Base-by-base conservation (phyloP, 805 yeast species). In the Hanseniaspora singularis region DNA sequence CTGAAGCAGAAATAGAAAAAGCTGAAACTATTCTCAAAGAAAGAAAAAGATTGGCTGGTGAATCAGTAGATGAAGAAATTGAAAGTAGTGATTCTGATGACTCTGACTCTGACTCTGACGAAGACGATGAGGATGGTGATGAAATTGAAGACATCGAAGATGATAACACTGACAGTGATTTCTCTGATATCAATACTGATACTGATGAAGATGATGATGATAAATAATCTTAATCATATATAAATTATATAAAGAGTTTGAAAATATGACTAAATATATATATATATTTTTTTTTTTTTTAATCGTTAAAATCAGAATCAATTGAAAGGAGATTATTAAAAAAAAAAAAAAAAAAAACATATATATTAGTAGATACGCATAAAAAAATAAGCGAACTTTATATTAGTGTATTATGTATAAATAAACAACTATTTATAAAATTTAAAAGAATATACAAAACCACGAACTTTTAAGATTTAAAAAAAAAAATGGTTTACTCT, bases 131-230 rank as follows among this genome's bases (percentile, higher is more conserved):
- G 55, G 69, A 73, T 31, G 77, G 78, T 54, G 74, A 80, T 2
- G 84, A 78, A 51, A 76, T 79, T 0, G 82, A 77, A 47, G 81
- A 68, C 38, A 83, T 76, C 53, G 66, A 57, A 16, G 76, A 70
- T n/a, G 63, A 57, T 12, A 62, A 57, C 36, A 55, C 57, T 36
- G 64, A 62, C 32, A 60, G 54, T 50, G 61, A 63, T 4, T 65
- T 62, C 51, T 61, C 61, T 15, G 64, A 63, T 41, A 61, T 65
- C 2, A 65, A 63, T 47, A 63, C 66, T 4, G 66, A 62, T 27
- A 60, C 49, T 28, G 66, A 62, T 46, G 59, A 55, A 23, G 59
- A 56, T 33, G 50, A 41, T 22, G 52, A 51, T 26, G 36, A 36
- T 15, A 33, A 49, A 30, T 36, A 44, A 46, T 19, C 15, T 19